Conservation (phyloP, 1,284 basidiomycete genomes). For the Cryptococcus floricola region DNA sequence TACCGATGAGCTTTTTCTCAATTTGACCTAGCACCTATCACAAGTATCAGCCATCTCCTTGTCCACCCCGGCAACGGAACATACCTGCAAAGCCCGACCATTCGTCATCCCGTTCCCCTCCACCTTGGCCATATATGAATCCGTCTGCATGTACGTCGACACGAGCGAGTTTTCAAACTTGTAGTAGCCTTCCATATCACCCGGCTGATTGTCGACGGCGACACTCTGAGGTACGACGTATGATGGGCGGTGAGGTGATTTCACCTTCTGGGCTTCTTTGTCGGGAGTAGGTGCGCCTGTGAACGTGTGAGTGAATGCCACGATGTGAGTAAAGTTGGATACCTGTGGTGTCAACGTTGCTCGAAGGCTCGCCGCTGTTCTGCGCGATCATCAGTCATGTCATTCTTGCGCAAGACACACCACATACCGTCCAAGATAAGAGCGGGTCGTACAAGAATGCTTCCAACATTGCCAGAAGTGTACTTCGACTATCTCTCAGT, state of each 20-base stretch:
- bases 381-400: not conserved
- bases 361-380: not conserved
- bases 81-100: slow-evolving; percentile 31
- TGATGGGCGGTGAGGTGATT: not conserved
- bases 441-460: slow-evolving; percentile 84
- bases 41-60: not conserved
- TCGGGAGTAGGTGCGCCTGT: not conserved
- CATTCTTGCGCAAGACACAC: not conserved
- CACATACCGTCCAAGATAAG: slow-evolving; percentile 65
- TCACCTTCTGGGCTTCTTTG: not conserved
- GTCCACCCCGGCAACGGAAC: not conserved
- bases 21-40: slow-evolving; percentile 36
- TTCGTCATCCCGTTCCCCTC: slow-evolving; percentile 36
- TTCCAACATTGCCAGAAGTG: slow-evolving; percentile 43
- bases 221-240: slow-evolving; percentile 13
- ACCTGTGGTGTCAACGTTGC: not conserved
- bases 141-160: slow-evolving; percentile 19
- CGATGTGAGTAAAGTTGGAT: too few relatives aligned
- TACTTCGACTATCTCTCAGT: slow-evolving; percentile 32
- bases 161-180: slow-evolving; percentile 28
- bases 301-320: not conserved
- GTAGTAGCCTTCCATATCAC: slow-evolving; percentile 16
- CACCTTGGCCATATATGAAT: slow-evolving; percentile 38
- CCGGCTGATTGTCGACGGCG: slow-evolving; percentile 2
- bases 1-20: slow-evolving; percentile 39